Percentiles rank a stretch among this genome's conserved stretches.
Conservation (phyloP, 345 rosid genomes). For the Ailanthus altissimus region DNA sequence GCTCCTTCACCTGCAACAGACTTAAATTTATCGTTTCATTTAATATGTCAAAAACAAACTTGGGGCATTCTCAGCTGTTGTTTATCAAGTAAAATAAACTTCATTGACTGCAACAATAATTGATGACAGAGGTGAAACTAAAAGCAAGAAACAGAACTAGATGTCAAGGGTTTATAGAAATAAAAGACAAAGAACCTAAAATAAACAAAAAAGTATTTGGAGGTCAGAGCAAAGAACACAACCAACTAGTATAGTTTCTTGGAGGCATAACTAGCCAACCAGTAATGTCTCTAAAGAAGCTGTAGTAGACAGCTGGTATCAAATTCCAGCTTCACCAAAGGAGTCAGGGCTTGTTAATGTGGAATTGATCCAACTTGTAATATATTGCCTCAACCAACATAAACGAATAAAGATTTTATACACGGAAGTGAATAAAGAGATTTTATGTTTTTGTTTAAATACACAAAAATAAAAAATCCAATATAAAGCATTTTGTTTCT, state of each 20-base stretch:
- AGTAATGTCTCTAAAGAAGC: background rate
- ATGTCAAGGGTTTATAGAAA: background rate
- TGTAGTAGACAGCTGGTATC: background rate
- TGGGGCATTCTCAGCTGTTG: background rate
- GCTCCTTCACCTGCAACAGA: conserved; percentile 62
- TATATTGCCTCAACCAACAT: background rate
- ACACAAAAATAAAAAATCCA: background rate
- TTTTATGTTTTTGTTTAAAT: background rate
- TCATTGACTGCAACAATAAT: background rate
- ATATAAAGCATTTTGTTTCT: background rate
- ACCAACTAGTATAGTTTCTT: background rate
- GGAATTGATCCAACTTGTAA: background rate
- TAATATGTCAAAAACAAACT: background rate
- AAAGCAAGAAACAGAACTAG: background rate
- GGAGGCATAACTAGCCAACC: background rate
- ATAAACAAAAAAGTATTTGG: background rate
- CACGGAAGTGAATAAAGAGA: background rate
- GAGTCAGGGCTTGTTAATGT: background rate
- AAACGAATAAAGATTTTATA: background rate
- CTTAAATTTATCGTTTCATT: background rate
- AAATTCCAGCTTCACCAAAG: background rate
- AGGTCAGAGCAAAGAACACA: background rate
- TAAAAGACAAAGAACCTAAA: background rate
- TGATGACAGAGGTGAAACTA: background rate
- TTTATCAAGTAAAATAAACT: background rate